Percentiles rank a stretch among this genome's conserved stretches.
Conservation (phyloP, 257 asterid species). For the Primulina tabacum region DNA sequence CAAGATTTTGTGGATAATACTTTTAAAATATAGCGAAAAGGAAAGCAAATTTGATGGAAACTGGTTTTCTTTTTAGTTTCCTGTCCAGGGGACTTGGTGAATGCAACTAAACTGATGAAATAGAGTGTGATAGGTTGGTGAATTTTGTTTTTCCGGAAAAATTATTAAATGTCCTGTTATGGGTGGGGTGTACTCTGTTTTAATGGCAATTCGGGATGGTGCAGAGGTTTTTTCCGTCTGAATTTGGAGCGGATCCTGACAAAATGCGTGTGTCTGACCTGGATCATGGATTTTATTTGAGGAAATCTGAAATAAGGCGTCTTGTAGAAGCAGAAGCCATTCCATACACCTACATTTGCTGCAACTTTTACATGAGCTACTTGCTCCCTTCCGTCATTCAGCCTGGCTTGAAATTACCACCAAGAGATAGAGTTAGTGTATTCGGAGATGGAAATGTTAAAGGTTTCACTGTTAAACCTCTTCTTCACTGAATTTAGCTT, state of each 20-base stretch:
- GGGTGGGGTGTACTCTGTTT: neutral
- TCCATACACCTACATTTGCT: slow-evolving; percentile 76
- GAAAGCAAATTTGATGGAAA: neutral
- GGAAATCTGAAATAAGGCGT: slow-evolving; percentile 75
- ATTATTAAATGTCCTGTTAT: slow-evolving; percentile 8
- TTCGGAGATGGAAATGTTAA: slow-evolving; percentile 75
- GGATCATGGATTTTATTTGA: slow-evolving; percentile 68
- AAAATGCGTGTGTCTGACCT: slow-evolving; percentile 56
- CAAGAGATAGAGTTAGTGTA: slow-evolving; percentile 68
- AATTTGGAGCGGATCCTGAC: slow-evolving; percentile 84
- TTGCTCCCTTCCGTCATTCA: slow-evolving; percentile 83
- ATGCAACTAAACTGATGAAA: neutral
- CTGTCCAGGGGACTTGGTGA: neutral
- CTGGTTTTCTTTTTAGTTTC: neutral
- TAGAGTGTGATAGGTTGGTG: neutral
- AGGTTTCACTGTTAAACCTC: slow-evolving; percentile 40
- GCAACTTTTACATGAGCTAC: slow-evolving; percentile 78
- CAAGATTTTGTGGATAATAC: neutral
- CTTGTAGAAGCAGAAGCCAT: slow-evolving; percentile 71
- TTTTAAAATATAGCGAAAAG: neutral
- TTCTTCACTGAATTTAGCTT: slow-evolving; percentile 7
- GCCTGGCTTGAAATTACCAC: slow-evolving; percentile 67
- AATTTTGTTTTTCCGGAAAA: neutral
- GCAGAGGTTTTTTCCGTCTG: slow-evolving; percentile 92
- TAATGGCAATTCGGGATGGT: slow-evolving; percentile 25